Base-by-base conservation (phyloP, 2,329 filamentous ascomycete genomes). In the Chaetomiaceae sp. region DNA sequence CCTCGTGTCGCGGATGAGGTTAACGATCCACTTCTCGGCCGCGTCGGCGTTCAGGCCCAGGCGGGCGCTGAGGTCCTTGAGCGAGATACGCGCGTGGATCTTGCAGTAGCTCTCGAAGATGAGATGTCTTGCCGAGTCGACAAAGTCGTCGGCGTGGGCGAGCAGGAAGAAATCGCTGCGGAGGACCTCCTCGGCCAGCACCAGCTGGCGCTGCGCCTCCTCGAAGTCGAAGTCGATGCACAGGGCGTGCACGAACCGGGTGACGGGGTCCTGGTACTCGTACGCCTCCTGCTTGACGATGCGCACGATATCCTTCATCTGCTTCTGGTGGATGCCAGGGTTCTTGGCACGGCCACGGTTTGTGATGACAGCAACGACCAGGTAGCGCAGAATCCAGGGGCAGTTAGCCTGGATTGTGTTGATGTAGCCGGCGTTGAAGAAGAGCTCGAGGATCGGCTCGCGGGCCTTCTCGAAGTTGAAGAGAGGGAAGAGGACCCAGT, bases 61-160 rank as follows among this genome's bases (percentile, higher is more conserved):
- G 68, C 93, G 88, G 58, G 84, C 86, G 59, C 90, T 96, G 53
- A 99, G 82, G 64, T 97, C 93, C 81, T 91, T 90, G 70, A 99
- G 97, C 70, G 97, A 92, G 68, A 99, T 99, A 63, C 92, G 82
- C 68, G 95, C 90, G 72, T 97, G 95, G 69, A 99, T 99, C 82
- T 97, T 97, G 88, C 93, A 99, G 81, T 99, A 99, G 70, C 85
- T 90, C 78, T 99, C 93, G 48, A 92, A 97, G 70, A 99, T 97
- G 55, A 99, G 78, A 77, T 99, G 93, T 66, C 93, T 82, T 34
- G 93, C 93, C 43, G 89, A 86, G 66, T 97, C 92, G 58, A 99
- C 89, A 67, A 99, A 99, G 37, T 83, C 78, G 63, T 97, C 92
- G 30, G 88, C 84, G 3, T 87, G 82, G 17, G 83, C 85, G 50